Base-by-base conservation (phyloP, 1,284 basidiomycete genomes). In the Singerocomus inundabilis region DNA sequence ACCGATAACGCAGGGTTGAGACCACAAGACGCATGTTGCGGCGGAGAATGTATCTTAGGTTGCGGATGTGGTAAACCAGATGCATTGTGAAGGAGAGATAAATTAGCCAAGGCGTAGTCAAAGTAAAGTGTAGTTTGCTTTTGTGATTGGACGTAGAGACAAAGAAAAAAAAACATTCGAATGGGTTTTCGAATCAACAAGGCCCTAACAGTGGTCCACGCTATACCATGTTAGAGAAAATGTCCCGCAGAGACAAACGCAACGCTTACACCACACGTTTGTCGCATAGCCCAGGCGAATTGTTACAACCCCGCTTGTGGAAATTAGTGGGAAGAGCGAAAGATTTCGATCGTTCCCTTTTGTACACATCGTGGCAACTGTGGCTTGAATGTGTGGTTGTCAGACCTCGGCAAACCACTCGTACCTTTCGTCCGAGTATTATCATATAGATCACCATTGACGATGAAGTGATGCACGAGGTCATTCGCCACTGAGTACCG, bases 381-480 rank as follows among this genome's bases (percentile, higher is more conserved):
- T 49, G 44, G 46, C 36, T 49, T 45, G 26, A 44, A 41, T 44
- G 44, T 32, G 41, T 21, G 21, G 44, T 49, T 48, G 48, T 59
- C 48, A 61, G 40, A 46, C 38, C 49, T 63, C 59, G 59, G 59
- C 39, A 57, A 54, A 39, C 44, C 25, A 41, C 35, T 44, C 41
- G 44, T 51, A 61, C 61, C 58, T 57, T 39, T 44, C 24, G 49
- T 47, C 41, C 28, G 48, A 57, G 41, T 44, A 47, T 33, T 47
- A 48, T 62, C 59, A 21, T 44, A 42, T 16, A 36, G 41, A 57
- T 54, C 47, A 63, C 44, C 53, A 54, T 58, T 38, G 56, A 57
- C 59, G 48, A 40, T 45, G 35, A 42, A 39, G 33, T 62, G 55
- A 64, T 60, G 9, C 59, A 61, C 59, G 59, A 60, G 58, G 59